Conservation (phyloP, 257 asterid genomes). For the Solanum chiquidenum region DNA sequence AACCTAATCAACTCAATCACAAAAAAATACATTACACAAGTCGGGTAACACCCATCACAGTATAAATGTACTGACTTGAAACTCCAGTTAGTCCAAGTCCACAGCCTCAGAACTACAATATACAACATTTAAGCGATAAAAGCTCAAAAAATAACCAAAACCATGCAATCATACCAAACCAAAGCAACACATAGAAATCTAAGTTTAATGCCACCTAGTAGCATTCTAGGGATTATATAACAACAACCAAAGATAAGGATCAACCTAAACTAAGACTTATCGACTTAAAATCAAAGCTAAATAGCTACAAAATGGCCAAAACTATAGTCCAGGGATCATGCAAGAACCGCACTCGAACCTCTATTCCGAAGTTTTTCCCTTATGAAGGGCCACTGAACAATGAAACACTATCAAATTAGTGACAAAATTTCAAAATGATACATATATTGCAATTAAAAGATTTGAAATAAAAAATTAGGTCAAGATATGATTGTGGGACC, state of each 20-base stretch:
- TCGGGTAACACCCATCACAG: background rate
- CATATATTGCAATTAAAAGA: background rate
- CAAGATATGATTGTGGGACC: background rate
- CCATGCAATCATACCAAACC: background rate
- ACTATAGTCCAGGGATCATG: background rate
- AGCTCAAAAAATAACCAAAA: background rate
- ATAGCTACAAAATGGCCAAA: background rate
- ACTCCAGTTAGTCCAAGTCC: background rate
- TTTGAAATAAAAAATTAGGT: too few species aligned
- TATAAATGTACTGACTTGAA: background rate
- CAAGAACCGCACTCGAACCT: background rate
- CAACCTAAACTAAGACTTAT: background rate
- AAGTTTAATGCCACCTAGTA: background rate
- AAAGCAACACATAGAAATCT: background rate
- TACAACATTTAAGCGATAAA: too few species aligned
- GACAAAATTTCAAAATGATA: background rate
- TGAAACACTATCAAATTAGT: background rate
- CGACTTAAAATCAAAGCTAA: background rate
- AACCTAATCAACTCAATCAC: background rate
- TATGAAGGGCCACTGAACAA: background rate
- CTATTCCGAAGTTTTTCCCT: background rate
- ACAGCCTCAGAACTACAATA: background rate
- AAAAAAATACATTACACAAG: background rate
- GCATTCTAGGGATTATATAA: background rate
- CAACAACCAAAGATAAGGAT: background rate